phyloP scores from a whole-genome alignment of 768 basidiomycete genomes.

The Floccularia luteovirens region DNA sequence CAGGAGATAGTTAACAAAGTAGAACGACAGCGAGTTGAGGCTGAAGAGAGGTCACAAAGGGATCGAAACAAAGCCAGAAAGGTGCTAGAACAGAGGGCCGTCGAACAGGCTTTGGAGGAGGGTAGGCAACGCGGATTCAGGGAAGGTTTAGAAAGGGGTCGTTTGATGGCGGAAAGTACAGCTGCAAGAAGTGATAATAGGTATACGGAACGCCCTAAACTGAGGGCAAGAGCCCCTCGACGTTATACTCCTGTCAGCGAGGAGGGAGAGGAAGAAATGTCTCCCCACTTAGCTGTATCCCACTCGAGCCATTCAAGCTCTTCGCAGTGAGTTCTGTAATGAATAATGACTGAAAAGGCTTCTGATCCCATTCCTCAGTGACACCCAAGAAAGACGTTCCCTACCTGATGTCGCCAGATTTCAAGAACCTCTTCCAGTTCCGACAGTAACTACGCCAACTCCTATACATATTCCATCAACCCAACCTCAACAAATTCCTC shows the following conservation, averaged over 20 bases:
- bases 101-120: slow-evolving; percentile 45
- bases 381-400: background rate
- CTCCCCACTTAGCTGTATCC: too few species aligned
- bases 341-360: too few species aligned
- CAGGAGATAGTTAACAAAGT: slow-evolving; percentile 43
- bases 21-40: slow-evolving; percentile 38
- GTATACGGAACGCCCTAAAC: too few species aligned
- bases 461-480: slow-evolving; percentile 13
- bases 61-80: slow-evolving; percentile 38
- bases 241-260: too few species aligned
- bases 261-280: slow-evolving; percentile 2
- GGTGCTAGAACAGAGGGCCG: slow-evolving; percentile 35
- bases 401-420: slow-evolving; percentile 12
- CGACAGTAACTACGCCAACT: slow-evolving; percentile 15
- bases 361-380: background rate
- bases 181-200: too few species aligned
- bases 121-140: slow-evolving; percentile 44
- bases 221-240: too few species aligned
- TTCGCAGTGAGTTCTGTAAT: too few species aligned
- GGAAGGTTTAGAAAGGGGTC: slow-evolving; percentile 32
- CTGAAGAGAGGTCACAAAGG: slow-evolving; percentile 36
- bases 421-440: slow-evolving; percentile 9
- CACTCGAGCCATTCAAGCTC: too few species aligned
- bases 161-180: slow-evolving; percentile 9
- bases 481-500: slow-evolving; percentile 12